Evolutionary conservation across 345 rosid species (phyloP).

Genomic region (Ceriops decandra): DNA sequence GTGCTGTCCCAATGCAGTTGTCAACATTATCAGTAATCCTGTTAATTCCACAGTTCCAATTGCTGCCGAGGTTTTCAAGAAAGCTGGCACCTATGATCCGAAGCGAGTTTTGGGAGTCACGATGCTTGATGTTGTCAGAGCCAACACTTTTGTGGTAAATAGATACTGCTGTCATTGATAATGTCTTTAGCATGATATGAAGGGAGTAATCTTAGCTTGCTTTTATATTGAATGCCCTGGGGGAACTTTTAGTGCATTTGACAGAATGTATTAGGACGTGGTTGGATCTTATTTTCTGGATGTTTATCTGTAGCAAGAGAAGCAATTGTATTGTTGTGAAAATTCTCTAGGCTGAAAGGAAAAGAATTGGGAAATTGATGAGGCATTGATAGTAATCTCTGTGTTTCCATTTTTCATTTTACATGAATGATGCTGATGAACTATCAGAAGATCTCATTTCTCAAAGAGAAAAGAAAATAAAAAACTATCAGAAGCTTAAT

Average conservation of each 20-base stretch:
- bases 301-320: not conserved
- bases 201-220: too few relatives aligned
- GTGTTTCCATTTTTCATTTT: not conserved
- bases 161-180: not conserved
- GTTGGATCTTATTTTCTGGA: not conserved
- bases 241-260: not conserved
- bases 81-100: conserved; percentile 82
- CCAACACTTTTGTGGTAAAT: conserved; percentile 91
- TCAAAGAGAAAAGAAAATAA: too few relatives aligned
- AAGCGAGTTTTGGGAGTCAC: conserved; percentile 88
- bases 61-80: conserved; percentile 91
- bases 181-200: not conserved
- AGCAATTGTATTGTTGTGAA: not conserved
- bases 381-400: not conserved
- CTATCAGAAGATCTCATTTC: not conserved
- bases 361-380: not conserved
- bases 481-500: too few relatives aligned
- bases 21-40: conserved; percentile 87
- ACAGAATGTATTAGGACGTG: not conserved
- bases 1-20: conserved; percentile 77
- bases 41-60: conserved; percentile 96
- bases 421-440: conserved; percentile 1
- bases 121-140: conserved; percentile 96
- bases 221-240: not conserved
- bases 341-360: not conserved